These are phyloP conservation scores for Pouteria campechiana DNA, from an alignment of 179 eudicot genomes.

Conservation along the genomic window DNA sequence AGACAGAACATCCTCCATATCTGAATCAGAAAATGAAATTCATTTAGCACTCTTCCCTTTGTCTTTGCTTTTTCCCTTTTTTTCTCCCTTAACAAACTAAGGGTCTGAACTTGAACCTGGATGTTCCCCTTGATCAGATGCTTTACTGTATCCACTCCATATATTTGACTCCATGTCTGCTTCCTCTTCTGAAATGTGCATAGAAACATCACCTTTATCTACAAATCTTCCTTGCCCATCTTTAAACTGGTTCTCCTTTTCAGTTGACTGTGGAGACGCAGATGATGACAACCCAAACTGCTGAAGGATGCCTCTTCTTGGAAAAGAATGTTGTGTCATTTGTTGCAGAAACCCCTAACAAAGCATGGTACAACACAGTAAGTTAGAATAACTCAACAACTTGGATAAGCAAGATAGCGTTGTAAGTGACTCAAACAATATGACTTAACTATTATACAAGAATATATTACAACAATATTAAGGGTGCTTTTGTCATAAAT, in stretches of 20 bases:
- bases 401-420: too few relatives aligned
- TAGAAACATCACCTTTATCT: slow-evolving; percentile 21
- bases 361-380: too few relatives aligned
- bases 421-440: too few relatives aligned
- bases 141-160: too few relatives aligned
- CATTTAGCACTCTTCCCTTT: slow-evolving; percentile 27
- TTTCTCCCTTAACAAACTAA: slow-evolving; percentile 4
- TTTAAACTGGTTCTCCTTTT: slow-evolving; percentile 28
- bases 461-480: too few relatives aligned
- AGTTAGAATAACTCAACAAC: too few relatives aligned
- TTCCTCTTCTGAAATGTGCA: slow-evolving; percentile 8
- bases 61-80: slow-evolving; percentile 15
- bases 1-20: slow-evolving; percentile 60
- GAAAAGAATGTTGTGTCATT: slow-evolving; percentile 23
- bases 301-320: slow-evolving; percentile 20
- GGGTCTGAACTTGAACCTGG: slow-evolving; percentile 34
- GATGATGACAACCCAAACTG: slow-evolving; percentile 62
- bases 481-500: too few relatives aligned
- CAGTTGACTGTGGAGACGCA: slow-evolving; percentile 43
- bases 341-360: slow-evolving; percentile 28
- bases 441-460: too few relatives aligned
- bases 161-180: slow-evolving; percentile 16
- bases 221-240: slow-evolving; percentile 11
- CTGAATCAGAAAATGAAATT: slow-evolving; percentile 49
- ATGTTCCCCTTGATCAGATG: slow-evolving; percentile 19